Conservation (phyloP, 345 rosid genomes). For the Citrus glauca region DNA sequence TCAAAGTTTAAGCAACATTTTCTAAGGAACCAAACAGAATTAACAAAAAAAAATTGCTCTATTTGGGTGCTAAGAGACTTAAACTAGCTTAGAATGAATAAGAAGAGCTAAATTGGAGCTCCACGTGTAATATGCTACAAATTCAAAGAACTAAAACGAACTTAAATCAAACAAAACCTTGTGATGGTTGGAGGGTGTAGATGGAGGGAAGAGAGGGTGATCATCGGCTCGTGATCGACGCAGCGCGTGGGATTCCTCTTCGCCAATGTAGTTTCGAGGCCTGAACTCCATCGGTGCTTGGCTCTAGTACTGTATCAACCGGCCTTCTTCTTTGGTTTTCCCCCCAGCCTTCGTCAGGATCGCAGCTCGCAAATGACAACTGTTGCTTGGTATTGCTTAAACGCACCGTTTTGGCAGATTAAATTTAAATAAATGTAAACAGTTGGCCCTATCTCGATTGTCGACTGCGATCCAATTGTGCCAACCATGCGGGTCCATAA, state of each 20-base stretch:
- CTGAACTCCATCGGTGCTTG: constrained; percentile 56
- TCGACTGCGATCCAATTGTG: not conserved
- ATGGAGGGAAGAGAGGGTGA: constrained; percentile 56
- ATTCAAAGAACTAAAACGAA: not conserved
- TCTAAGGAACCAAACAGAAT: not conserved
- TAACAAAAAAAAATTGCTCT: not conserved
- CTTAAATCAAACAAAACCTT: constrained; percentile 28
- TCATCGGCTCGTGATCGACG: constrained; percentile 42
- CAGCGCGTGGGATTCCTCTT: constrained; percentile 41
- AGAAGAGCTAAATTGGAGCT: not conserved
- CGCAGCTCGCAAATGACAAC: not conserved
- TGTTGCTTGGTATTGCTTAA: not conserved
- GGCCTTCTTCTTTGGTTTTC: constrained; percentile 4
- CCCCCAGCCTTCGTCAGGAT: not conserved
- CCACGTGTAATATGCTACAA: not conserved
- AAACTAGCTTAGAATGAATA: not conserved
- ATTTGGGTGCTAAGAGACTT: not conserved
- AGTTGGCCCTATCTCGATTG: not conserved
- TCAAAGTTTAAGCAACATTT: not conserved
- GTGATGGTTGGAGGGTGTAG: constrained; percentile 25
- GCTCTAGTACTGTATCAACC: not conserved
- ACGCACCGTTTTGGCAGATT: not conserved
- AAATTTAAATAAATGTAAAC: not conserved
- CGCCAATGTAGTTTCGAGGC: constrained; percentile 51
- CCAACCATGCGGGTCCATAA: not conserved